Base-by-base conservation (phyloP, 345 rosid species). In the Barbarea vulgaris region DNA sequence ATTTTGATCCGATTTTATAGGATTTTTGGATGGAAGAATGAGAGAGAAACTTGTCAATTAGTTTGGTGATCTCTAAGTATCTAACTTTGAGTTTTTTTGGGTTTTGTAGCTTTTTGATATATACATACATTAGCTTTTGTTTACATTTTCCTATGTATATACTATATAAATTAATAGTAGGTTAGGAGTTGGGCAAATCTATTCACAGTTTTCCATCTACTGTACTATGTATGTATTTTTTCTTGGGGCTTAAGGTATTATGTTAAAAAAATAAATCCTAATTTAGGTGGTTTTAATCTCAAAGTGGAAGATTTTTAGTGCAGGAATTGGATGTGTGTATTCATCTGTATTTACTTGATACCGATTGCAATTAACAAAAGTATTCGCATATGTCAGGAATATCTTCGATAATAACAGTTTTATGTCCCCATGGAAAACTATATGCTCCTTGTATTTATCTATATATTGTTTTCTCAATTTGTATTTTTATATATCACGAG, bases 1-100 rank as follows among this genome's bases (percentile, higher is more conserved):
- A 55, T 31, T 31, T 46, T 51, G 37, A 59, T 60, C 14, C 14
- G 60, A 57, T 64, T 42, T 27, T 73, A 46, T 54, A 77, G 61
- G 56, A 65, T 13, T 39, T 76, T 53, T 67, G 25, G 67, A 75
- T 83, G 81, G 73, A 77, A 74, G 37, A 24, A 30, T 30, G 22
- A 51, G 52, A 17, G 22, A 6, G 21, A 46, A 76, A 22, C 58
- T 61, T 59, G 80, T 84, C 65, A 74, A 85, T 64, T 52, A 6
- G 89, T 84, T 86, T 84, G 94, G 93, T 85, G 80, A 83, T 78
- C 79, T 65, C 59, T 39, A 72, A 80, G 48, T 69, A 71, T 86
- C 89, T 84, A 85, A 88, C 89, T 81, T 37, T 28, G 33, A 55
- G 42, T 3, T 25, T 22, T 13, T 48, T 72, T 67, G 53, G 70